Conservation (phyloP, 306 rosid species). For the Cucurbita maxima region DNA sequence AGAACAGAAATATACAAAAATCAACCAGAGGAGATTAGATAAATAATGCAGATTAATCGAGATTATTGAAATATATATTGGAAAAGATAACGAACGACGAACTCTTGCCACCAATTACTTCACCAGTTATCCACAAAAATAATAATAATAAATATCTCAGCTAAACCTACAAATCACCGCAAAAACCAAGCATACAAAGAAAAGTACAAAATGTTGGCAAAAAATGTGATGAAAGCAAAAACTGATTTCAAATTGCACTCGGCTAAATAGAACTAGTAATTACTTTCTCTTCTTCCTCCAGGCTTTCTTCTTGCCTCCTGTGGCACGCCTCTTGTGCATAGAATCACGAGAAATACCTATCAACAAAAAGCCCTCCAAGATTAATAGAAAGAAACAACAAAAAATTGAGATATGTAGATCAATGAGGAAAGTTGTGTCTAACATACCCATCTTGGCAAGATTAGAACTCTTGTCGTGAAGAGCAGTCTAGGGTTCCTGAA, state of each 20-base stretch:
- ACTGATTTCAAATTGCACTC: neutral
- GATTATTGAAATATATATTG: neutral
- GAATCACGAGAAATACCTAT: conserved; percentile 3
- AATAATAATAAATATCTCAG: neutral
- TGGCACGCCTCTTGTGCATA: conserved; percentile 6
- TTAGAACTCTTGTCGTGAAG: neutral
- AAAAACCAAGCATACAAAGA: neutral
- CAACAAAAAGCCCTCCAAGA: neutral
- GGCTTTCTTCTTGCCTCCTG: conserved; percentile 1
- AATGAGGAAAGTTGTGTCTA: neutral
- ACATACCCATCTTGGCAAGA: neutral
- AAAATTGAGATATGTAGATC: neutral
- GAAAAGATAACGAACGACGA: neutral
- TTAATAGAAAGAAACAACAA: neutral
- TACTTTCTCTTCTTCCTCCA: conserved; percentile 7
- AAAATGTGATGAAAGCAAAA: neutral
- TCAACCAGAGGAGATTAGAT: neutral
- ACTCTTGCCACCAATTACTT: neutral
- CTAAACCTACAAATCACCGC: neutral
- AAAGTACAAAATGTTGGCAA: neutral
- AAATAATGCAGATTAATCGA: neutral
- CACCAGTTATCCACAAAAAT: neutral
- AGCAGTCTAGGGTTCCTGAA: neutral
- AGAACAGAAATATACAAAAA: neutral
- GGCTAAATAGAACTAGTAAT: neutral